These are phyloP conservation scores for Salix dunnii DNA, from an alignment of 345 rosid genomes.

Conservation along the genomic window DNA sequence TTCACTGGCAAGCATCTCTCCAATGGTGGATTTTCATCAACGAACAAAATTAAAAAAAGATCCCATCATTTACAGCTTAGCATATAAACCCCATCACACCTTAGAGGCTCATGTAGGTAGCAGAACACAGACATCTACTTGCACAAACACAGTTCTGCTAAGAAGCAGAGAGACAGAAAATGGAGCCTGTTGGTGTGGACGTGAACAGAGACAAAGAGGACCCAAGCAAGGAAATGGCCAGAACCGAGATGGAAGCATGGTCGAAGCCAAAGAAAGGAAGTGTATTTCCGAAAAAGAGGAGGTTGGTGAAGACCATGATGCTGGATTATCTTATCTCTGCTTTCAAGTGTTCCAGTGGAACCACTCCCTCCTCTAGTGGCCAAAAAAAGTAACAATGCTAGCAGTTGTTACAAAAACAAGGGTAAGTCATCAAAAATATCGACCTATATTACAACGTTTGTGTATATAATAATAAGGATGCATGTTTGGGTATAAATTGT, in stretches of 20 bases:
- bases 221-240: no score
- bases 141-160: no score
- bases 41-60: background rate
- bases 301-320: conserved; percentile 15
- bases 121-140: no score
- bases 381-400: background rate
- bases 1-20: background rate
- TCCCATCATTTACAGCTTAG: background rate
- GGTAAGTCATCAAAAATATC: background rate
- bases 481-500: no score
- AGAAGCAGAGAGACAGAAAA: no score
- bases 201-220: no score
- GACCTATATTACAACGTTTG: no score
- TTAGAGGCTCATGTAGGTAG: no score
- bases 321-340: background rate
- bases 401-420: background rate
- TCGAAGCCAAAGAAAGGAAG: conserved; percentile 16
- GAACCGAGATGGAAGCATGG: background rate
- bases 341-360: background rate
- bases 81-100: no score
- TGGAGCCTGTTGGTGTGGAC: no score
- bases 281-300: conserved; percentile 22
- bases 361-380: background rate
- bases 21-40: background rate
- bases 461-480: no score